Percentiles rank a stretch among this genome's conserved stretches.
Evolutionary conservation across 352 stramenopile species (phyloP).

Genomic region (Thalassiosira mediterranea): DNA sequence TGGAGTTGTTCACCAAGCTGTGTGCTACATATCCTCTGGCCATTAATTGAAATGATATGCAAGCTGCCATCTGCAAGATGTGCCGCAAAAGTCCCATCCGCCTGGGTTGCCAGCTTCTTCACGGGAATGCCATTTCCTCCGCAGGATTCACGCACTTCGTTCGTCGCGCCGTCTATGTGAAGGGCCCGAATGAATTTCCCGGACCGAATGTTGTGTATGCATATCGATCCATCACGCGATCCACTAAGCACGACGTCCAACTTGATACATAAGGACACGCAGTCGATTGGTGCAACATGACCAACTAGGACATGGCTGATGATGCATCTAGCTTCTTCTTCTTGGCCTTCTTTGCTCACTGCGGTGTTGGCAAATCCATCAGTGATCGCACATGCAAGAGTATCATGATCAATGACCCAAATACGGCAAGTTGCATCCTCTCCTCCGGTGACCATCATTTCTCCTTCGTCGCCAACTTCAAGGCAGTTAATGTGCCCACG

Average conservation of each 20-base stretch:
- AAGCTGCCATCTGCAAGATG: constrained; percentile 72
- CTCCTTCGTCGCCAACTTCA: constrained; percentile 70
- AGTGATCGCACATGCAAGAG: constrained; percentile 69
- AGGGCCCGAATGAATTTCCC: constrained; percentile 82
- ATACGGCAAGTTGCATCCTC: constrained; percentile 79
- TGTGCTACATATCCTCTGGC: constrained; percentile 47
- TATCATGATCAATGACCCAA: constrained; percentile 80
- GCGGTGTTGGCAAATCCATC: constrained; percentile 80
- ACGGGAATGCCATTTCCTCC: constrained; percentile 43
- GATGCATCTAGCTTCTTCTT: constrained; percentile 59
- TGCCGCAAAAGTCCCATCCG: constrained; percentile 70
- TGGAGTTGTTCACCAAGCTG: constrained; percentile 73
- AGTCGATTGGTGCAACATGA: constrained; percentile 74
- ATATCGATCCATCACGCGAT: constrained; percentile 79
- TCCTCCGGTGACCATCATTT: constrained; percentile 75
- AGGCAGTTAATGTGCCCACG: constrained; percentile 76
- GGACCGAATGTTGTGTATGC: constrained; percentile 82
- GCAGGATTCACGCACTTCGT: constrained; percentile 52
- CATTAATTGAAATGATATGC: constrained; percentile 78
- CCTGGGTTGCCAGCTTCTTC: constrained; percentile 63
- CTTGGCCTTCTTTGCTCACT: constrained; percentile 40
- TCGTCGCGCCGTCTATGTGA: constrained; percentile 53
- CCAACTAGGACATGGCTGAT: constrained; percentile 66
- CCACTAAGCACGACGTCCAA: constrained; percentile 85
- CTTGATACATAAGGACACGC: constrained; percentile 72